Evolutionary conservation across 2,329 filamentous ascomycete genomes (phyloP).

Genomic region (Magnaporthiopsis incrustans): DNA sequence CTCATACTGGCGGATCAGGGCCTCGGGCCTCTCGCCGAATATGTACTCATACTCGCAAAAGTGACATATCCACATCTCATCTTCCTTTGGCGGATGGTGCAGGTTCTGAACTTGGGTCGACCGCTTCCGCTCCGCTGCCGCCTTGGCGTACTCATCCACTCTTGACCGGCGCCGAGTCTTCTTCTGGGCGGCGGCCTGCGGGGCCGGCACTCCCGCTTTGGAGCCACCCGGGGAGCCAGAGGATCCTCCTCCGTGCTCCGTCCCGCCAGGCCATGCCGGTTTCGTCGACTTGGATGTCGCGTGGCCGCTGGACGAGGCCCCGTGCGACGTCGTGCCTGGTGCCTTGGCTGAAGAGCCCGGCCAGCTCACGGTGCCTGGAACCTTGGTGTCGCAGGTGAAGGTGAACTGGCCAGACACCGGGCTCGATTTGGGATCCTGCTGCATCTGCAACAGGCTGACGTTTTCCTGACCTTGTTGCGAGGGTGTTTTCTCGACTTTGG

Average conservation of each 20-base stretch:
- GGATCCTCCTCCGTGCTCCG: neutral
- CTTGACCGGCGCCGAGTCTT: conserved; percentile 46
- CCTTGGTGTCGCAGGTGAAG: conserved; percentile 89
- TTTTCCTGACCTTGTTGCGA: conserved; percentile 65
- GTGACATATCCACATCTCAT: conserved; percentile 91
- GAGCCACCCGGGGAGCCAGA: neutral
- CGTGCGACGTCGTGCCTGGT: conserved; percentile 11
- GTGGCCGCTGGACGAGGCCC: neutral
- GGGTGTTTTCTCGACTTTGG: conserved; percentile 69
- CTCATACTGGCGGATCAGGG: conserved; percentile 85
- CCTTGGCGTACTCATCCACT: conserved; percentile 60
- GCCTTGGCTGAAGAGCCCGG: conserved; percentile 37
- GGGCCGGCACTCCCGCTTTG: neutral
- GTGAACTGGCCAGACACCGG: conserved; percentile 85
- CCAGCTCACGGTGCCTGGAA: conserved; percentile 70
- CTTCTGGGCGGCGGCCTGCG: conserved; percentile 27
- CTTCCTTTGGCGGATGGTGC: conserved; percentile 58
- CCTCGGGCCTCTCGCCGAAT: conserved; percentile 77
- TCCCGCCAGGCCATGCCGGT: conserved; percentile 1
- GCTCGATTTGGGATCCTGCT: conserved; percentile 47
- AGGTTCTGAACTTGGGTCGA: conserved; percentile 71
- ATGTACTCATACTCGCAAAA: conserved; percentile 98
- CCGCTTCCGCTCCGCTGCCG: conserved; percentile 67
- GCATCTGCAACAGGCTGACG: conserved; percentile 67
- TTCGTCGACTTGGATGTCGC: neutral